These are phyloP conservation scores for Boletus edulis DNA, from an alignment of 768 basidiomycete species.

Conservation along the genomic window DNA sequence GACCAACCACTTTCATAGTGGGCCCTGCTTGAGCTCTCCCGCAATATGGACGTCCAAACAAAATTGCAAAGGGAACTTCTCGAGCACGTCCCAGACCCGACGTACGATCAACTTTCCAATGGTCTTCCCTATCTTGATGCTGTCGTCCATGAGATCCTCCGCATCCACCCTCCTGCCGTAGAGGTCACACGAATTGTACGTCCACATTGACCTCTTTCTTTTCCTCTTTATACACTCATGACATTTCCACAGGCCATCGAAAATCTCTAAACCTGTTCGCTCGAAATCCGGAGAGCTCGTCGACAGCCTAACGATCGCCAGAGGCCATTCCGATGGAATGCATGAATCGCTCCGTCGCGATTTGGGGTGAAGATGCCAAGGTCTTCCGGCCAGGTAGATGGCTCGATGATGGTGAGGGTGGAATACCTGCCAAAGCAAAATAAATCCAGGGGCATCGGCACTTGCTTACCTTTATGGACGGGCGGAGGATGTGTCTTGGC, in stretches of 20 bases:
- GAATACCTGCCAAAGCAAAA: too few species aligned
- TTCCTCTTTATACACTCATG: background rate
- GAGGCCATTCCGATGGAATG: constrained; percentile 45
- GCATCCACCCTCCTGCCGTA: constrained; percentile 39
- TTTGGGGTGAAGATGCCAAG: constrained; percentile 44
- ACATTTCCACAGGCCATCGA: constrained; percentile 35
- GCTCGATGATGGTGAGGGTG: too few species aligned
- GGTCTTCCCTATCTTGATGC: constrained; percentile 55
- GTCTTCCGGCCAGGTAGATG: too few species aligned
- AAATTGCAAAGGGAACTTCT: constrained; percentile 50
- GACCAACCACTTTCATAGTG: constrained; percentile 34
- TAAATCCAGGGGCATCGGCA: too few species aligned
- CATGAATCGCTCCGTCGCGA: constrained; percentile 47
- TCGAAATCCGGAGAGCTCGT: constrained; percentile 39
- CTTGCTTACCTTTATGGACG: too few species aligned
- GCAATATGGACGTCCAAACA: constrained; percentile 43
- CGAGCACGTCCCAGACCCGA: constrained; percentile 45
- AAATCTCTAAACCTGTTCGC: constrained; percentile 44
- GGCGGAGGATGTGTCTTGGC: constrained; percentile 37
- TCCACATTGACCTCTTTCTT: background rate
- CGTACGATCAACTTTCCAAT: constrained; percentile 50
- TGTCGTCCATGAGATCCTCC: constrained; percentile 42
- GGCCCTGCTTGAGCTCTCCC: constrained; percentile 54
- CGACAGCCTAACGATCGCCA: constrained; percentile 41
- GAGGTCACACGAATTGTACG: constrained; percentile 20